These are phyloP conservation scores for Austroboletus novae-zelandiae DNA, from an alignment of 1,284 basidiomycete species.

Conservation along the genomic window DNA sequence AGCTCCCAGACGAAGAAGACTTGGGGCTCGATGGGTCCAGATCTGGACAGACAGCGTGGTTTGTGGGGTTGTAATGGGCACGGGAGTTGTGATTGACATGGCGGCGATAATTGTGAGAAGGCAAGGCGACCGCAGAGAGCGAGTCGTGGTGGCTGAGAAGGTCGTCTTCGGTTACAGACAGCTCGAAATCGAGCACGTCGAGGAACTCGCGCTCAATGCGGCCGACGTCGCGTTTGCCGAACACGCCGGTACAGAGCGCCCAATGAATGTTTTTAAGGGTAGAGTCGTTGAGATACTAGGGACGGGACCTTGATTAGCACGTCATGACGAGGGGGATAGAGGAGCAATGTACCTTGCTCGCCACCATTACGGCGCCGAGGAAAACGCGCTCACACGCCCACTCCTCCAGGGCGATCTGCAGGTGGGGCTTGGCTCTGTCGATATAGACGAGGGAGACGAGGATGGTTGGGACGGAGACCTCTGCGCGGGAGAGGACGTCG, in stretches of 20 bases:
- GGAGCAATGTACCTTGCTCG: constrained; percentile 56
- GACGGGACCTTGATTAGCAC: constrained; percentile 11
- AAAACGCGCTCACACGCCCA: constrained; percentile 79
- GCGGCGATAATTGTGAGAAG: constrained; percentile 27
- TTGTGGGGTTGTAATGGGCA: constrained; percentile 18
- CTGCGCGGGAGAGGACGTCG: constrained; percentile 65
- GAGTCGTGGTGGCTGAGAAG: constrained; percentile 59
- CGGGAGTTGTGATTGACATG: constrained; percentile 20
- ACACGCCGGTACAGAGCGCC: constrained; percentile 75
- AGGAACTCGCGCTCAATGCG: constrained; percentile 77
- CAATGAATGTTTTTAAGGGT: constrained; percentile 77
- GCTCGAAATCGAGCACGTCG: constrained; percentile 70
- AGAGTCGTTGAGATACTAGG: constrained; percentile 69
- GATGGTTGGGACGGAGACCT: constrained; percentile 62
- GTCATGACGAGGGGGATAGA: constrained; percentile 12
- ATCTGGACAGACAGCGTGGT: constrained; percentile 22
- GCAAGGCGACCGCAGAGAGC: constrained; percentile 41
- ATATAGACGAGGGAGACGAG: constrained; percentile 69
- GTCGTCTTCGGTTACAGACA: constrained; percentile 60
- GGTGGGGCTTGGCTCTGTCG: constrained; percentile 65
- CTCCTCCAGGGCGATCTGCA: constrained; percentile 72
- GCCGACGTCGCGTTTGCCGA: constrained; percentile 73
- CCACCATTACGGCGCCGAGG: constrained; percentile 67
- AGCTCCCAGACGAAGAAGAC: constrained; percentile 35
- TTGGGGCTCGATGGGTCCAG: constrained; percentile 34